Percentiles rank a stretch among this genome's conserved stretches.
Conservation (phyloP, 768 basidiomycete species). For the Dacryopinax primogenitus region DNA sequence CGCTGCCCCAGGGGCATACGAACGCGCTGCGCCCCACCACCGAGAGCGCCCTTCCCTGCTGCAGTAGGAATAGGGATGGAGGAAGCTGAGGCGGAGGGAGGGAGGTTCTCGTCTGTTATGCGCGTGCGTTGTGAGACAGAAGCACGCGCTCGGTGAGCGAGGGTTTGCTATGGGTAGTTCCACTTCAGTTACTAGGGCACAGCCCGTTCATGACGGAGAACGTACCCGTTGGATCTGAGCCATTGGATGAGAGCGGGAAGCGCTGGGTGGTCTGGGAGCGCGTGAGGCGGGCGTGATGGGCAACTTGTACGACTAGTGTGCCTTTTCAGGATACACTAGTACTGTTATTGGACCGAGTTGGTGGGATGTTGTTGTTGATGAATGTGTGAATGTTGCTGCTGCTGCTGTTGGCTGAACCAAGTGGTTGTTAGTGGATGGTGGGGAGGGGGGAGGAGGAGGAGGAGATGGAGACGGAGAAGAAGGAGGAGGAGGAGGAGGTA, state of each 20-base stretch:
- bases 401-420: too few species aligned
- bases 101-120: background rate
- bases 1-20: background rate
- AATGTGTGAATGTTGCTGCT: too few species aligned
- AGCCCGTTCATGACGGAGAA: background rate
- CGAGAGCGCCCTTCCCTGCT: background rate
- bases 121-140: background rate
- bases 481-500: too few species aligned
- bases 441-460: too few species aligned
- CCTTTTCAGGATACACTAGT: background rate
- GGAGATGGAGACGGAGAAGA: too few species aligned
- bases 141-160: background rate
- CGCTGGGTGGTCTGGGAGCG: background rate
- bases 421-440: too few species aligned
- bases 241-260: background rate
- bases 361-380: too few species aligned
- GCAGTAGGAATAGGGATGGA: background rate
- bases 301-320: too few species aligned
- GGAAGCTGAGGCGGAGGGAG: background rate
- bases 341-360: background rate
- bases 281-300: background rate
- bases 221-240: background rate
- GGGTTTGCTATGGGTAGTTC: background rate
- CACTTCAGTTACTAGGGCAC: background rate
- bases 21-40: background rate